Conservation (phyloP, 257 asterid genomes). For the Solanum chiquidenum region DNA sequence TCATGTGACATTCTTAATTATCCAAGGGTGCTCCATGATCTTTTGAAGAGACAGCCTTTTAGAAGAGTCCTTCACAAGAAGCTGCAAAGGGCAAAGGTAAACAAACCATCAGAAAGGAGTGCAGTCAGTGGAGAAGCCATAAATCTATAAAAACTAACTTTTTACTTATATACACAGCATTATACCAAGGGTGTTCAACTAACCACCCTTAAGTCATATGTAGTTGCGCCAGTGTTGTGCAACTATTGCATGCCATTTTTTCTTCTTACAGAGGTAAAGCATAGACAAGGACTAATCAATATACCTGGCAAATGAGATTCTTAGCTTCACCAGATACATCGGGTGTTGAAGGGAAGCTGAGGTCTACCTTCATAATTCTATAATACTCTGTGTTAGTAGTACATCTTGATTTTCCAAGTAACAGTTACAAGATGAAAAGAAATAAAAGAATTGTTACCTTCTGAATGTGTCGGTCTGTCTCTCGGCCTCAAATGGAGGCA, state of each 20-base stretch:
- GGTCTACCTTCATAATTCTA: constrained; percentile 80
- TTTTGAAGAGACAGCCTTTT: constrained; percentile 68
- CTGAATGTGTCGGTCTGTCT: constrained; percentile 67
- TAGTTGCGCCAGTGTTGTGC: neutral
- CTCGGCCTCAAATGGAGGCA: constrained; percentile 91
- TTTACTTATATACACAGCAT: neutral
- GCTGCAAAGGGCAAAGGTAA: constrained; percentile 34
- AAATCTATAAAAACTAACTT: neutral
- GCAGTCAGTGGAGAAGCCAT: neutral
- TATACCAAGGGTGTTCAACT: neutral
- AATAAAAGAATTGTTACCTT: constrained; percentile 31
- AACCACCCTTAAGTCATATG: neutral
- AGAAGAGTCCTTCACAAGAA: constrained; percentile 82
- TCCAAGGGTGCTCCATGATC: constrained; percentile 89
- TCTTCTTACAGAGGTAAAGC: no score
- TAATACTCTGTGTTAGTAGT: neutral
- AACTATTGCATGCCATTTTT: no score
- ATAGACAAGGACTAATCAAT: neutral
- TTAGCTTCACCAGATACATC: constrained; percentile 54
- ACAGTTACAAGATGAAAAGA: neutral
- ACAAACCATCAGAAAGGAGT: neutral
- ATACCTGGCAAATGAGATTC: constrained; percentile 71
- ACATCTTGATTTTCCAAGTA: constrained; percentile 3
- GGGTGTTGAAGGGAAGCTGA: constrained; percentile 69
- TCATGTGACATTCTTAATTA: constrained; percentile 31